Evolutionary conservation across 1,139 yeast species (phyloP).

Genomic region (Magnusiomyces ingens): DNA sequence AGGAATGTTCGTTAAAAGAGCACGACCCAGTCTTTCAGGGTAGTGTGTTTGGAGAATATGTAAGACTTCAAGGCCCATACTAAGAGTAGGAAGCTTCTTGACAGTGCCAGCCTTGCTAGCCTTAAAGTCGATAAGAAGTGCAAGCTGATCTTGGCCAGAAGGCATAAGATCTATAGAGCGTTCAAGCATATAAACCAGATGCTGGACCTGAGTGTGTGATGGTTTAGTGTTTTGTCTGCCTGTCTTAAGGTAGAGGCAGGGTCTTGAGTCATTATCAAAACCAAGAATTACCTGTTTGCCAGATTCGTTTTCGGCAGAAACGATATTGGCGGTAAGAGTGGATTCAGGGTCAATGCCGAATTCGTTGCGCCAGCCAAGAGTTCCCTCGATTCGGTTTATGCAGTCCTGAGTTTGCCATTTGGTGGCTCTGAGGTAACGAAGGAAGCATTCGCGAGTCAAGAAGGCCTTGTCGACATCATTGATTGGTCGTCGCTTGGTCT

Average conservation of each 20-base stretch:
- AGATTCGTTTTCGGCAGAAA: conserved; percentile 66
- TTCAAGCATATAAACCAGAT: conserved; percentile 85
- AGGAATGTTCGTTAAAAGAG: conserved; percentile 84
- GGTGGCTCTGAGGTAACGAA: conserved; percentile 83
- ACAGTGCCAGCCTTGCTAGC: conserved; percentile 49
- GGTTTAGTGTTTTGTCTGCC: conserved; percentile 92
- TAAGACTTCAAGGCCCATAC: conserved; percentile 73
- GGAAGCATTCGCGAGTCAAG: conserved; percentile 83
- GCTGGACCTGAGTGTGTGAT: conserved; percentile 83
- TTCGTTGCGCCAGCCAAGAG: conserved; percentile 86
- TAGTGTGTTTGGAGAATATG: conserved; percentile 89
- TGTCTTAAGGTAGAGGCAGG: conserved; percentile 81
- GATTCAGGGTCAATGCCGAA: conserved; percentile 67
- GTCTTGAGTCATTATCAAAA: conserved; percentile 80
- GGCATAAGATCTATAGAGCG: conserved; percentile 91
- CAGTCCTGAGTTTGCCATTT: conserved; percentile 77
- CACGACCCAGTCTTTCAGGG: conserved; percentile 91
- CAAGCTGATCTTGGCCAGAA: conserved; percentile 87
- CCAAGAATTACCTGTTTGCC: conserved; percentile 90
- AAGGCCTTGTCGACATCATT: conserved; percentile 70
- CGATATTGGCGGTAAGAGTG: conserved; percentile 54
- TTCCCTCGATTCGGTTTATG: conserved; percentile 62
- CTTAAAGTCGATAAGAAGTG: conserved; percentile 83
- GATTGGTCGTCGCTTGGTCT: conserved; percentile 34
- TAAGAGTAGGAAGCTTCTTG: conserved; percentile 75